These are phyloP conservation scores for Coffea eugenioides DNA, from an alignment of 257 asterid genomes.

Conservation along the genomic window DNA sequence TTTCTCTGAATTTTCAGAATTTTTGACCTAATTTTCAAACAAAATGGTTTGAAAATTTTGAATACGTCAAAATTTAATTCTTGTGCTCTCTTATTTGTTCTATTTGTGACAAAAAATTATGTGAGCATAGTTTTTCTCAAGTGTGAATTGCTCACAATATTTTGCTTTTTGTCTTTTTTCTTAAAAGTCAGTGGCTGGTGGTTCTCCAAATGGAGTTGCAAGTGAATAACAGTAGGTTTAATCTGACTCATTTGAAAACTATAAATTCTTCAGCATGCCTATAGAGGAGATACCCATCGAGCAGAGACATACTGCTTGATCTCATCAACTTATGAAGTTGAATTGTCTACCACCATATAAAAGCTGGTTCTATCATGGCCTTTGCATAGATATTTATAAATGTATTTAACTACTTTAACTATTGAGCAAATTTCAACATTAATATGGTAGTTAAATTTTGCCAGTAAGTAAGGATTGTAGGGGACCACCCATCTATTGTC, in stretches of 20 bases:
- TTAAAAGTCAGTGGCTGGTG: no score
- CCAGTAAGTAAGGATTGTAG: no score
- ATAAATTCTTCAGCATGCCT: neutral
- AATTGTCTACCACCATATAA: neutral
- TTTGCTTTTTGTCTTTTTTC: no score
- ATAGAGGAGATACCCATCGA: neutral
- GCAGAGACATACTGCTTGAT: neutral
- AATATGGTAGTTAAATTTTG: no score
- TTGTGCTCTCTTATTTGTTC: neutral
- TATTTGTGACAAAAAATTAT: neutral
- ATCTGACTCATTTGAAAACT: neutral
- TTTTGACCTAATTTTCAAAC: no score
- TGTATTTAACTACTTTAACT: neutral
- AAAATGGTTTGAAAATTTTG: neutral
- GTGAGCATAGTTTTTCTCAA: neutral
- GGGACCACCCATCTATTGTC: no score
- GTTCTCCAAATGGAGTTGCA: neutral
- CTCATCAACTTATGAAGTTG: neutral
- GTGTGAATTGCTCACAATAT: no score
- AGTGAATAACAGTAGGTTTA: neutral
- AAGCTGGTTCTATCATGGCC: neutral
- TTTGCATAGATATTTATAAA: neutral
- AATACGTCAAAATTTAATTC: neutral
- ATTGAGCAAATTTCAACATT: no score
- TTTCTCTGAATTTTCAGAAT: neutral